Evolutionary conservation across 2,329 filamentous ascomycete genomes (phyloP).

Genomic region (Periconia digitata): DNA sequence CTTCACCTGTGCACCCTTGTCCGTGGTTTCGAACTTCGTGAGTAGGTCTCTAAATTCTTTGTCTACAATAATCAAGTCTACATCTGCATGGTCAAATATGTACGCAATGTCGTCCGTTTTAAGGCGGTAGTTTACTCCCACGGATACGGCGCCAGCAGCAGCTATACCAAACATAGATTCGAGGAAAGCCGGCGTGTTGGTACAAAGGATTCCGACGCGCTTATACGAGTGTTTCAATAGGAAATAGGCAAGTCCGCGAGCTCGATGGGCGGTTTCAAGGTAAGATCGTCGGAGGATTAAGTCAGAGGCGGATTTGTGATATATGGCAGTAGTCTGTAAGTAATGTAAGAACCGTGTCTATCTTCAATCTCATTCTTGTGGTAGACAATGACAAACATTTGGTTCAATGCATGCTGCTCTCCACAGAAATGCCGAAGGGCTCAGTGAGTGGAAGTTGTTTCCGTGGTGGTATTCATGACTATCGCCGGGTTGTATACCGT

Average conservation of each 20-base stretch:
- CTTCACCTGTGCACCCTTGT: slow-evolving; percentile 56
- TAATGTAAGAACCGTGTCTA: neutral
- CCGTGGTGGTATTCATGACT: slow-evolving; percentile 47
- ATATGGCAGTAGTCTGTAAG: slow-evolving; percentile 72
- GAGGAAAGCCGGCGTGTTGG: slow-evolving; percentile 93
- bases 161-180: slow-evolving; percentile 87
- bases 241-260: slow-evolving; percentile 85
- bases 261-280: slow-evolving; percentile 78
- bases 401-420: slow-evolving; percentile 88
- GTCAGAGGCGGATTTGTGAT: slow-evolving; percentile 80
- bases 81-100: slow-evolving; percentile 85
- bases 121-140: slow-evolving; percentile 72
- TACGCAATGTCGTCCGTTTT: slow-evolving; percentile 86
- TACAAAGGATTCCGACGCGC: slow-evolving; percentile 80
- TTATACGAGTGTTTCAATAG: slow-evolving; percentile 72
- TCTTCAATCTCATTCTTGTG: neutral
- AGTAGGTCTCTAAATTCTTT: slow-evolving; percentile 75
- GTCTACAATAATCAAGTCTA: slow-evolving; percentile 85
- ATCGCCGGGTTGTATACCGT: slow-evolving; percentile 39
- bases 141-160: slow-evolving; percentile 76
- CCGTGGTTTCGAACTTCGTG: slow-evolving; percentile 62
- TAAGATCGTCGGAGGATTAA: slow-evolving; percentile 76
- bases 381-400: slow-evolving; percentile 51
- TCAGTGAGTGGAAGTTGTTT: slow-evolving; percentile 73
- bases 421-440: slow-evolving; percentile 83